These are phyloP conservation scores for Hanseniaspora meyeri DNA, from an alignment of 805 yeast species.

Conservation along the genomic window DNA sequence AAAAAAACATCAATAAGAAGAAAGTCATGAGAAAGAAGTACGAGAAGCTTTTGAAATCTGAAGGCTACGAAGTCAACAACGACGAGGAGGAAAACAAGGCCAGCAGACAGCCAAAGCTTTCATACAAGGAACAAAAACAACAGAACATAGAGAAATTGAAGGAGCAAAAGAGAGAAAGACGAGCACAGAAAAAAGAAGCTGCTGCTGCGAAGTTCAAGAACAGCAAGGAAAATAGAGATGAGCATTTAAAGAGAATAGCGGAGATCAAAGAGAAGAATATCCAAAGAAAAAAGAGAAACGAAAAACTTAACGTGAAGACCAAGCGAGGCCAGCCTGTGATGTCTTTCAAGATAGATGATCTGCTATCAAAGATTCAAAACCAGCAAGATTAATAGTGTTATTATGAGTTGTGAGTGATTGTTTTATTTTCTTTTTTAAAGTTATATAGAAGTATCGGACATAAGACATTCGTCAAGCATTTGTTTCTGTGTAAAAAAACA, in stretches of 20 bases:
- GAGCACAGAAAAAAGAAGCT: conserved; percentile 19
- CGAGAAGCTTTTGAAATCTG: conserved; percentile 62
- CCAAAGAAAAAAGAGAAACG: conserved; percentile 34
- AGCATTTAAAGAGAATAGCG: conserved; percentile 29
- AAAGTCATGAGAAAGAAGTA: conserved; percentile 73
- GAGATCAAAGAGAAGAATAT: conserved; percentile 30
- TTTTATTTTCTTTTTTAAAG: neutral
- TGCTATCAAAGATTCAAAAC: conserved; percentile 62
- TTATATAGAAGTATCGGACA: neutral
- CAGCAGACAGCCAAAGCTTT: conserved; percentile 3
- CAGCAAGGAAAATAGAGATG: conserved; percentile 32
- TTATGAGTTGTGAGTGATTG: conserved; percentile 8
- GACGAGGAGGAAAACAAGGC: conserved; percentile 19
- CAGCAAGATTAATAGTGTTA: conserved; percentile 28
- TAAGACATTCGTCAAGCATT: neutral
- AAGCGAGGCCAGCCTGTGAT: conserved; percentile 74
- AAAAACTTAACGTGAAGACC: conserved; percentile 43
- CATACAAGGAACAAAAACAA: conserved; percentile 19
- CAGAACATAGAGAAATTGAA: conserved; percentile 26
- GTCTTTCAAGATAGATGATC: conserved; percentile 74
- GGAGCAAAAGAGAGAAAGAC: conserved; percentile 29
- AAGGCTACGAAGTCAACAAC: conserved; percentile 48
- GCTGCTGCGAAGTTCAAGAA: conserved; percentile 19
- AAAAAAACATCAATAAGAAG: conserved; percentile 61
- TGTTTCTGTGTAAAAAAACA: neutral